Evolutionary conservation across 495 filamentous ascomycete genomes (phyloP).

Genomic region (Penicillium cataractarum): DNA sequence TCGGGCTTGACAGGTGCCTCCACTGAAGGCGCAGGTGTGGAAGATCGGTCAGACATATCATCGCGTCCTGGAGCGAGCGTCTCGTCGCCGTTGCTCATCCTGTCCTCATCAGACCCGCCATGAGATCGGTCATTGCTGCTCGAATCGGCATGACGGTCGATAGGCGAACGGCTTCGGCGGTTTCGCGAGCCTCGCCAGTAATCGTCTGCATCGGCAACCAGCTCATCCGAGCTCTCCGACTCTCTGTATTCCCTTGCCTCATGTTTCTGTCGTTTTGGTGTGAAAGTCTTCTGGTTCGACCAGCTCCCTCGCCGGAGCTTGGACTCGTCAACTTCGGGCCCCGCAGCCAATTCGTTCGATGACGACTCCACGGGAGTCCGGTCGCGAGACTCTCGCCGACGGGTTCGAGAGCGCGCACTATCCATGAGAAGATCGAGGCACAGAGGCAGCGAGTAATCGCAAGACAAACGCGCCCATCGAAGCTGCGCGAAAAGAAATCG

Average conservation of each 20-base stretch:
- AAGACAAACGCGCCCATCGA: constrained; percentile 14
- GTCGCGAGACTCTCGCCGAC: constrained; percentile 49
- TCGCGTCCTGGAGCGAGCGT: constrained; percentile 14
- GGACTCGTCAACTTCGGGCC: constrained; percentile 46
- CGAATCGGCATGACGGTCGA: constrained; percentile 20
- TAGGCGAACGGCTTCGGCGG: constrained; percentile 33
- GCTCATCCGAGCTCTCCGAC: constrained; percentile 52
- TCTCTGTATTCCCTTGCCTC: constrained; percentile 35
- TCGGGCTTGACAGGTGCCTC: constrained; percentile 49
- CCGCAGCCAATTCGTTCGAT: constrained; percentile 55
- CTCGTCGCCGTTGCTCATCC: constrained; percentile 15
- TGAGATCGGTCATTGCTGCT: constrained; percentile 23
- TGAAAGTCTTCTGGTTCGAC: constrained; percentile 38
- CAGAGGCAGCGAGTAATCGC: constrained; percentile 8
- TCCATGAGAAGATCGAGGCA: constrained; percentile 31
- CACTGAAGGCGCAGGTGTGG: constrained; percentile 37
- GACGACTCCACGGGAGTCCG: constrained; percentile 51
- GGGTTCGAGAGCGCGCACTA: constrained; percentile 50
- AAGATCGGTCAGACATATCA: constrained; percentile 34
- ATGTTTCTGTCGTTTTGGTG: constrained; percentile 41
- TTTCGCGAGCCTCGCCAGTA: constrained; percentile 43
- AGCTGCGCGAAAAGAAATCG: constrained; percentile 22
- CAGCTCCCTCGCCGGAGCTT: constrained; percentile 47
- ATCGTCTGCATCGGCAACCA: constrained; percentile 43
- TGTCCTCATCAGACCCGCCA: constrained; percentile 25